Conservation (phyloP, 176 grass and related monocot species). For the Aegilops sharonensis region DNA sequence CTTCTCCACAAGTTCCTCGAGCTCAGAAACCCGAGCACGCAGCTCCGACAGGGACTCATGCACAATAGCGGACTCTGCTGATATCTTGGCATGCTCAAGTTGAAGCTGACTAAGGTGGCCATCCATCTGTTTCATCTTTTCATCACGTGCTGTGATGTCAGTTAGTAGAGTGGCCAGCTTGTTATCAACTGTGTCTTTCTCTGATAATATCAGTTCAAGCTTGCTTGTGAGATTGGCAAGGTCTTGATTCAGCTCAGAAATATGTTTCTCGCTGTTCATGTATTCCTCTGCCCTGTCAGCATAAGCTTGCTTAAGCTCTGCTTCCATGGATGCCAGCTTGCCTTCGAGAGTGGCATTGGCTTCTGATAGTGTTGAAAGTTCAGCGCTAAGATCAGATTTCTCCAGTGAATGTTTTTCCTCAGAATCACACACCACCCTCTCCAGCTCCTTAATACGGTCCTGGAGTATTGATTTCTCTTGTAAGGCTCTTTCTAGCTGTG, state of each 20-base stretch:
- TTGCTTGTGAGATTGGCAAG: conserved; percentile 40
- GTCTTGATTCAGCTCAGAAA: conserved; percentile 53
- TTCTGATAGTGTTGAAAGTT: conserved; percentile 52
- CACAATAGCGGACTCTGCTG: conserved; percentile 24
- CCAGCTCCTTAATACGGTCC: conserved; percentile 48
- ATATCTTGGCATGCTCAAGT: conserved; percentile 59
- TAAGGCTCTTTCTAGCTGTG: conserved; percentile 36
- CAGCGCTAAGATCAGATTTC: conserved; percentile 47
- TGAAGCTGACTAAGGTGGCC: conserved; percentile 57
- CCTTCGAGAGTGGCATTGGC: conserved; percentile 48
- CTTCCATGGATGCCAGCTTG: conserved; percentile 36
- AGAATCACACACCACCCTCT: conserved; percentile 49
- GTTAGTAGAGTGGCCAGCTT: conserved; percentile 37
- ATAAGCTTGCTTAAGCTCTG: conserved; percentile 42
- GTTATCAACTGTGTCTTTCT: conserved; percentile 48
- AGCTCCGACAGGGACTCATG: conserved; percentile 30
- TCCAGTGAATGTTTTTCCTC: conserved; percentile 62
- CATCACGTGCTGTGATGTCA: conserved; percentile 44
- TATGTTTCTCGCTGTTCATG: conserved; percentile 31
- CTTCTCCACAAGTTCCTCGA: conserved; percentile 62
- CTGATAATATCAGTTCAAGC: conserved; percentile 43
- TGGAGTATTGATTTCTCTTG: conserved; percentile 56
- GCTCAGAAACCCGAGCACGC: conserved; percentile 39
- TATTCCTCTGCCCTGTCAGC: conserved; percentile 42
- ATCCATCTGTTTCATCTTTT: conserved; percentile 54